Evolutionary conservation across 202 grass and related monocot species (phyloP), one percentile per base, ranked within the genome.

Genomic region (Eragrostis tef): DNA sequence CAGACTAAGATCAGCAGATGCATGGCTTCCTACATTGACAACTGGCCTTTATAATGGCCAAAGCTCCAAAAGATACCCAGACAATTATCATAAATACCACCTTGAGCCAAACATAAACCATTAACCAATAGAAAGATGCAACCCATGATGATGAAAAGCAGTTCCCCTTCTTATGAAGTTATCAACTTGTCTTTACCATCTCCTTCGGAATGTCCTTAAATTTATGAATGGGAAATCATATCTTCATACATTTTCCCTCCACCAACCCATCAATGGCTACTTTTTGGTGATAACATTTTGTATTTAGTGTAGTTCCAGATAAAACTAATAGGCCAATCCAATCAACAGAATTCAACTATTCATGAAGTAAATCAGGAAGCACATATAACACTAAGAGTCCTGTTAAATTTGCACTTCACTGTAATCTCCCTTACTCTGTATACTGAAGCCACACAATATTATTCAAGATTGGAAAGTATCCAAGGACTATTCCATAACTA

Each of bases 51-150:
- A 84, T 54, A 89, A 91, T 88, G 12, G 87, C 91, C 11, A n/a
- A 82, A 19, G 82, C 87, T 44, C 91, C 88, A 12, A 89, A 87
- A 81, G 87, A 72, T 5, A 77, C 86, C 14, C 88, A 89, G 94
- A 25, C 44, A 65, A 83, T 70, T 9, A 91, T 97, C 6, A 88
- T 70, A 86, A 77, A 21, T 68, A 93, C 42, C 13, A 84, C 6
- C 93, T 88, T 0, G 90, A 93, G 44, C 4, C 24, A 45, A 66
- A 6, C 5, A 19, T 2, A 19, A n/a, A 64, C n/a, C 2, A 71
- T 71, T 56, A 17, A 58, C 1, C 16, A 20, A 70, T 27, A 50
- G 43, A 50, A 25, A 69, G 24, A 58, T 29, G 39, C 36, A 17
- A 29, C 24, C 7, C 48, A 64, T 2, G 4, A 78, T 50, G 42